Base-by-base conservation (phyloP, 2,329 filamentous ascomycete genomes). In the Colletotrichum abscissum region DNA sequence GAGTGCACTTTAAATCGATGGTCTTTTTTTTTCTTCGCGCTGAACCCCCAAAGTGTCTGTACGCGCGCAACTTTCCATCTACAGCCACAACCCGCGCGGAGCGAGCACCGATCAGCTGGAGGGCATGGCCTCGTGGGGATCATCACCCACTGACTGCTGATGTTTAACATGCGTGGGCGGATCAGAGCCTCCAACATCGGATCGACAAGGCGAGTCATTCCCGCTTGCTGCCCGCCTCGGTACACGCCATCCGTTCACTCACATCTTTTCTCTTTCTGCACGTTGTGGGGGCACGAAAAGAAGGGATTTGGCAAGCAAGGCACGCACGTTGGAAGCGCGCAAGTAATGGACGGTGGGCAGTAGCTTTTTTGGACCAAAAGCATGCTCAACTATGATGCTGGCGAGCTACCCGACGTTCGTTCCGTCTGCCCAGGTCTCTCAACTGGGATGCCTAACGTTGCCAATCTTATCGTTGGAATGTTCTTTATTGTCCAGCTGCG, bases 1-100 rank as follows among this genome's bases (percentile, higher is more conserved):
- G 85, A 84, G 85, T 87, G 85, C 81, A 85, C 84, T 85, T 73
- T 84, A 78, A 82, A 81, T 81, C 82, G 77, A 79, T 80, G 78
- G 75, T 79, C 75, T 75, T 75, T 71, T 72, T 71, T 67, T 72
- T 63, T 68, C 69, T 73, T 62, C 55, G 63, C 56, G 35, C 71
- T 62, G 67, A 71, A 54, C 58, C 57, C 16, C 28, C 9, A 28
- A 28, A 19, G 28, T 22, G 42, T 63, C 22, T 35, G 16, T 62
- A 49, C n/a, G 16, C 33, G 38, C 30, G 16, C 33, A 14, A 33
- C 46, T 60, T 38, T 38, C 24, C 22, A 19, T 56, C 60, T 49
- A 49, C 9, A 35, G 49, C 56, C 38, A 56, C 35, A 65, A 22
- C 57, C 33, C 30, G 4, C 54, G 22, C 22, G 19, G 56, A 3